phyloP scores from a whole-genome alignment of 1,284 basidiomycete genomes.

The Austropuccinia psidii region DNA sequence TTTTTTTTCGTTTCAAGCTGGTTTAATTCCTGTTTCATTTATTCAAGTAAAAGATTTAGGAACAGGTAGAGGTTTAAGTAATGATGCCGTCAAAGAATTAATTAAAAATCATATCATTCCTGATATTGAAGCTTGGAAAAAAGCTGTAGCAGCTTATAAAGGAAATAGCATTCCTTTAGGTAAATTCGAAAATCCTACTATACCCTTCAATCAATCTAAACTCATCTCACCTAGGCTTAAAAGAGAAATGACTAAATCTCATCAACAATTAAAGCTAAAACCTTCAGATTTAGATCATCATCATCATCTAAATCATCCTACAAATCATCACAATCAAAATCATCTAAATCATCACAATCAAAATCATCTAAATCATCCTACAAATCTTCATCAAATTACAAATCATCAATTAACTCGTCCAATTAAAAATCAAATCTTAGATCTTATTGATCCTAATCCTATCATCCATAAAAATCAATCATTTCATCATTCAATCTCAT shows the following conservation, averaged over 20 bases:
- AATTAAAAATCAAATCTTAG: constrained; percentile 40
- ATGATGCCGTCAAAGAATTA: constrained; percentile 62
- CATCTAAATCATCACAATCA: too few species aligned
- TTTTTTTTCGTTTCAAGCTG: constrained; percentile 54
- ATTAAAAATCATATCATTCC: constrained; percentile 80
- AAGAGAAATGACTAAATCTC: constrained; percentile 21
- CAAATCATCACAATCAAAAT: too few species aligned
- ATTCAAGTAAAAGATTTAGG: constrained; percentile 89
- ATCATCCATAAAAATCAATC: neutral
- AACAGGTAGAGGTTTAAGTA: constrained; percentile 53
- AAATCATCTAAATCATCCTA: constrained; percentile 46
- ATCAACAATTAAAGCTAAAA: constrained; percentile 24
- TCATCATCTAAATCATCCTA: too few species aligned
- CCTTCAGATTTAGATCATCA: constrained; percentile 45
- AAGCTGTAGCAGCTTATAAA: constrained; percentile 88
- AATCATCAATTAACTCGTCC: constrained; percentile 48
- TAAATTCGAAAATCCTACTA: constrained; percentile 63
- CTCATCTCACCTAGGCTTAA: constrained; percentile 42
- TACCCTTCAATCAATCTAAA: constrained; percentile 49
- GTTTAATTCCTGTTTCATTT: constrained; percentile 91
- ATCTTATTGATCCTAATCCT: neutral
- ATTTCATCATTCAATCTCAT: neutral
- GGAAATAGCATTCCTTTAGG: constrained; percentile 91
- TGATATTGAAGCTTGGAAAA: constrained; percentile 96
- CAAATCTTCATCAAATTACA: constrained; percentile 42